phyloP scores from a whole-genome alignment of 352 stramenopile genomes.

The Pythium brassicae region DNA sequence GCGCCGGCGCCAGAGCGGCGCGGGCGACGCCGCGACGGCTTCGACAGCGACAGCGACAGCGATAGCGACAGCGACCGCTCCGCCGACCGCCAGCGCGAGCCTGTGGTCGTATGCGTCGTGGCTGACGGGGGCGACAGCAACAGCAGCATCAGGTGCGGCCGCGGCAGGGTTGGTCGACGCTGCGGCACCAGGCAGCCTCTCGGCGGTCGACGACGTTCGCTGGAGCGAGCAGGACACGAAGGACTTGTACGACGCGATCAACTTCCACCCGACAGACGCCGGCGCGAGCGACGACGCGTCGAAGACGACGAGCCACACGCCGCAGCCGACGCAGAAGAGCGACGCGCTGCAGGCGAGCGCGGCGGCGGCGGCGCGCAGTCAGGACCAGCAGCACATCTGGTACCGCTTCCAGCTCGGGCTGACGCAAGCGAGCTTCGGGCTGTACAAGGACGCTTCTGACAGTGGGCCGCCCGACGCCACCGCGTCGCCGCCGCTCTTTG shows the following conservation, averaged over 20 bases:
- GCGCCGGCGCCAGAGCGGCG: constrained; percentile 2
- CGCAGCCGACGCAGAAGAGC: constrained; percentile 1
- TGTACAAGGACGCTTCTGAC: constrained; percentile 38
- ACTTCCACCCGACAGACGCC: constrained; percentile 61
- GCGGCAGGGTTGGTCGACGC: neutral
- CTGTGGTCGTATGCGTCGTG: constrained; percentile 78
- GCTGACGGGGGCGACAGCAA: constrained; percentile 23
- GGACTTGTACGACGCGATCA: constrained; percentile 73
- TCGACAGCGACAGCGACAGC: neutral
- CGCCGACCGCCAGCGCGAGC: constrained; percentile 33
- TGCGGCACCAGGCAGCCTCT: neutral
- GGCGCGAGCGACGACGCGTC: no score
- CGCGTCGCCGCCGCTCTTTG: neutral
- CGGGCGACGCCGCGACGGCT: constrained; percentile 6
- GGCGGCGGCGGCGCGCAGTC: neutral
- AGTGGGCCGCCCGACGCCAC: no score
- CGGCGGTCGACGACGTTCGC: constrained; percentile 39
- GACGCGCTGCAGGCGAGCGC: neutral
- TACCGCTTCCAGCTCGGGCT: constrained; percentile 75
- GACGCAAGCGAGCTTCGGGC: constrained; percentile 41
- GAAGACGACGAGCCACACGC: constrained; percentile 12
- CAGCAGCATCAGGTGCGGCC: no score
- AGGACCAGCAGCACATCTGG: constrained; percentile 65
- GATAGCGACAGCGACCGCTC: neutral
- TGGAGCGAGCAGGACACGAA: constrained; percentile 86